Evolutionary conservation across 163 green algal species (phyloP).

Genomic region (Chlamydomonas reinhardtii): DNA sequence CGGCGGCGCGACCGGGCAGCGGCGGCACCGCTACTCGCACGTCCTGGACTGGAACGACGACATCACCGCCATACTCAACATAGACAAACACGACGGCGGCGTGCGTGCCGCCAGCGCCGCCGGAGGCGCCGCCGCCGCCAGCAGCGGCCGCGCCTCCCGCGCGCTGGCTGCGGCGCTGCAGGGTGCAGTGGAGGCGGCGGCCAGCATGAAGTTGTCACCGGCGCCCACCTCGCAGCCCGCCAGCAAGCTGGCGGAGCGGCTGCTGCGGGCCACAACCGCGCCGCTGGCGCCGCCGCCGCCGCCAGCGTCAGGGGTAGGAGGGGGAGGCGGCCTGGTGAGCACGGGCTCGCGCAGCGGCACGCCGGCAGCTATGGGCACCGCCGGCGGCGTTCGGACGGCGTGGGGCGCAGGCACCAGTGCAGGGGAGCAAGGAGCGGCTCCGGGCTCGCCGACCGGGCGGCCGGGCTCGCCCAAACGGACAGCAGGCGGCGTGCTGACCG

Average conservation of each 20-base stretch:
- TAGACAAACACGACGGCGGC: constrained; percentile 24
- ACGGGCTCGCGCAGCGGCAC: no score
- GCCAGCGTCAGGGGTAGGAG: no score
- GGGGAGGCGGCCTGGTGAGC: no score
- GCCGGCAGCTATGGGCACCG: no score
- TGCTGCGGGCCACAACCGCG: background rate
- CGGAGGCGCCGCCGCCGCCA: no score
- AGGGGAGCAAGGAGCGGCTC: no score
- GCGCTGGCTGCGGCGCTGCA: constrained; percentile 15
- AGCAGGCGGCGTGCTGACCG: no score
- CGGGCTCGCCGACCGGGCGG: no score
- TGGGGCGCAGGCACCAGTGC: no score
- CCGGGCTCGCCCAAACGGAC: no score
- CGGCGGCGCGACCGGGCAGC: background rate
- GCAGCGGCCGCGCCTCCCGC: constrained; percentile 4
- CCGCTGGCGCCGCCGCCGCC: background rate
- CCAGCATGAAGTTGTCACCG: background rate
- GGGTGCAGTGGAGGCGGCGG: background rate
- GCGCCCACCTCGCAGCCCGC: background rate
- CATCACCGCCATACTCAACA: constrained; percentile 16
- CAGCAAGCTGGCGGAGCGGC: constrained; percentile 26
- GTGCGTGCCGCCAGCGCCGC: background rate
- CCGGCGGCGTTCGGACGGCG: no score
- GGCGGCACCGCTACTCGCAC: constrained; percentile 46
- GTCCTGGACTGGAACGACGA: constrained; percentile 47